phyloP scores from a whole-genome alignment of 73 alveolate species.

The Paramecium primaurelia region DNA sequence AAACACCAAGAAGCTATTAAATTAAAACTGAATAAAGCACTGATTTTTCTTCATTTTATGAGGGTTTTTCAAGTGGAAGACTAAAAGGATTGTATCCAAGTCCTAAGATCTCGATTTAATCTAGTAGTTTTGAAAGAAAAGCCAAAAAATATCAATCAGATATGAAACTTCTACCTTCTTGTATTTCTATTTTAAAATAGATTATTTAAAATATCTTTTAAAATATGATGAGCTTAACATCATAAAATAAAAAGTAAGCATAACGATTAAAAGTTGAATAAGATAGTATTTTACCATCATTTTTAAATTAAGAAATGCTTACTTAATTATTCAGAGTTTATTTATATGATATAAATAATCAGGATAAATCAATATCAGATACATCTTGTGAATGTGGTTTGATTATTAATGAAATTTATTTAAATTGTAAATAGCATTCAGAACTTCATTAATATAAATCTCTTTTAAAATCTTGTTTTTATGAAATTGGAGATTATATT shows the following conservation, averaged over 20 bases:
- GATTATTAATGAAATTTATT: neutral
- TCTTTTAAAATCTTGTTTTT: neutral
- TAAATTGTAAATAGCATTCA: neutral
- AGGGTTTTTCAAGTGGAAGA: slow-evolving; percentile 29
- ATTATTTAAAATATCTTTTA: neutral
- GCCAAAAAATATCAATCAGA: neutral
- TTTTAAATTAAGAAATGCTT: neutral
- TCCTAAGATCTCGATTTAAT: neutral
- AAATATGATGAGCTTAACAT: neutral
- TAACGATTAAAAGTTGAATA: neutral
- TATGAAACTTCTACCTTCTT: neutral
- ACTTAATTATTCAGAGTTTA: neutral
- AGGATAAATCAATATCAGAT: neutral
- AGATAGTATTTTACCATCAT: neutral
- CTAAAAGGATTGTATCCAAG: slow-evolving; percentile 11
- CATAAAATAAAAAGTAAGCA: neutral
- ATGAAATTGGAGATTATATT: neutral
- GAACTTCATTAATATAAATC: neutral
- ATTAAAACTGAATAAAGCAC: neutral
- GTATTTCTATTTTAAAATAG: neutral
- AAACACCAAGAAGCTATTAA: neutral
- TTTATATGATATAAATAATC: neutral
- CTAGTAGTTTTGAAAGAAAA: neutral
- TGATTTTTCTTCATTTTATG: neutral
- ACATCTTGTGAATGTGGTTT: neutral